phyloP scores from a whole-genome alignment of 2,329 filamentous ascomycete species.

The Acephala macrosclerotiorum region DNA sequence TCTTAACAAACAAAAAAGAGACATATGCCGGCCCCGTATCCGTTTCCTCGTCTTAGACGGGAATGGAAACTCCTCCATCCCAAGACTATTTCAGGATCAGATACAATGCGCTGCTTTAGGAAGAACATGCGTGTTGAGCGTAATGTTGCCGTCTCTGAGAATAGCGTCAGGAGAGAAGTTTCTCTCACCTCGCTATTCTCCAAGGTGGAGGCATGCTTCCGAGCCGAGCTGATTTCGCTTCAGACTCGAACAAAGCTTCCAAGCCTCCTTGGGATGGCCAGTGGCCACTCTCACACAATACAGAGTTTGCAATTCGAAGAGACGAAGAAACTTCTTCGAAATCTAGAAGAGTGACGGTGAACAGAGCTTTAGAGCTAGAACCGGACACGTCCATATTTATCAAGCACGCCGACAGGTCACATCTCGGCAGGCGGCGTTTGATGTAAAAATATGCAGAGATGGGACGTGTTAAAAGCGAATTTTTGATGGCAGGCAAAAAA shows the following conservation, averaged over 20 bases:
- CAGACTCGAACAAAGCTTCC: too few relatives aligned
- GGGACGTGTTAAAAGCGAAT: too few relatives aligned
- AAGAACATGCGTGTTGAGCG: neutral
- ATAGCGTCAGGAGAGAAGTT: too few relatives aligned
- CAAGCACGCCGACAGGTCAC: neutral
- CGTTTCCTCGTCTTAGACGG: too few relatives aligned
- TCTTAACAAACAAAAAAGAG: too few relatives aligned
- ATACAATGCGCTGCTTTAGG: neutral
- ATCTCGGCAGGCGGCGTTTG: conserved; percentile 3
- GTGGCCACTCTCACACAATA: neutral
- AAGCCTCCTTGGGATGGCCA: neutral
- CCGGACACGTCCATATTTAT: neutral
- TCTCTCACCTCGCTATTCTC: too few relatives aligned
- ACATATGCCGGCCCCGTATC: too few relatives aligned
- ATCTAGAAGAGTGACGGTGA: neutral
- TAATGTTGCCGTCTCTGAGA: too few relatives aligned
- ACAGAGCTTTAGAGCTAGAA: neutral
- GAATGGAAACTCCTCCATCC: neutral
- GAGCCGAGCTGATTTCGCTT: too few relatives aligned
- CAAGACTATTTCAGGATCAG: neutral
- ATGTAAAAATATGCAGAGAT: neutral
- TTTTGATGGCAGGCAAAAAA: too few relatives aligned
- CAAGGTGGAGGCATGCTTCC: too few relatives aligned
- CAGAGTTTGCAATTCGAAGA: neutral
- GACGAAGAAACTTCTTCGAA: neutral